Evolutionary conservation across 495 filamentous ascomycete species (phyloP).

Genomic region (Lophiotrema nucula): DNA sequence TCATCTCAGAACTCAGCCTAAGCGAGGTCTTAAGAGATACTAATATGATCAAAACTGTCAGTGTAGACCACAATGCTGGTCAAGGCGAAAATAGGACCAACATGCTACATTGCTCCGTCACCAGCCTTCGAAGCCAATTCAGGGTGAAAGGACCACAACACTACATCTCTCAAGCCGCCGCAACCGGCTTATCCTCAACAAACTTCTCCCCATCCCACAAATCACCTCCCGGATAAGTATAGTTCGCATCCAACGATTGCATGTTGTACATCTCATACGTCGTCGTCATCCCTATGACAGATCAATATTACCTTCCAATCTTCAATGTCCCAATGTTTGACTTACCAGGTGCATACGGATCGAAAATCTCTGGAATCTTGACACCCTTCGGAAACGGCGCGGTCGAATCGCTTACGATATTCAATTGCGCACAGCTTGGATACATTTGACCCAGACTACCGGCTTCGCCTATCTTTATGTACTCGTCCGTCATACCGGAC

Average conservation of each 20-base stretch:
- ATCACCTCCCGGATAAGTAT: not conserved
- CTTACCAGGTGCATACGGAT: constrained; percentile 1
- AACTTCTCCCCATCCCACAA: not conserved
- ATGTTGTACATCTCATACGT: not conserved
- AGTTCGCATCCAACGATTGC: not conserved
- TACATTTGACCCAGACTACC: constrained; percentile 15
- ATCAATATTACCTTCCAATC: not conserved
- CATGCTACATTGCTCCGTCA: no score
- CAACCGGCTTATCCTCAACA: not conserved
- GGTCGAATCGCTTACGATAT: constrained; percentile 3
- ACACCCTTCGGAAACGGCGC: constrained; percentile 6
- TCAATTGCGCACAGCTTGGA: constrained; percentile 18
- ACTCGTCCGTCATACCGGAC: not conserved
- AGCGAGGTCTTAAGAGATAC: no score
- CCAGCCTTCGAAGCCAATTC: no score
- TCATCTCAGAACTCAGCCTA: no score
- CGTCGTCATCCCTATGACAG: not conserved
- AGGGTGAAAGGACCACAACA: no score
- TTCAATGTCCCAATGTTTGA: not conserved
- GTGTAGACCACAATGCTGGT: no score
- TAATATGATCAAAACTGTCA: no score
- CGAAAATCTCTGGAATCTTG: constrained; percentile 16
- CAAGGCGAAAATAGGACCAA: no score
- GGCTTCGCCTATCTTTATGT: not conserved
- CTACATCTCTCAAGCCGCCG: no score